Evolutionary conservation across 129 eudicot genomes (phyloP).

Genomic region (Erigeron canadensis): DNA sequence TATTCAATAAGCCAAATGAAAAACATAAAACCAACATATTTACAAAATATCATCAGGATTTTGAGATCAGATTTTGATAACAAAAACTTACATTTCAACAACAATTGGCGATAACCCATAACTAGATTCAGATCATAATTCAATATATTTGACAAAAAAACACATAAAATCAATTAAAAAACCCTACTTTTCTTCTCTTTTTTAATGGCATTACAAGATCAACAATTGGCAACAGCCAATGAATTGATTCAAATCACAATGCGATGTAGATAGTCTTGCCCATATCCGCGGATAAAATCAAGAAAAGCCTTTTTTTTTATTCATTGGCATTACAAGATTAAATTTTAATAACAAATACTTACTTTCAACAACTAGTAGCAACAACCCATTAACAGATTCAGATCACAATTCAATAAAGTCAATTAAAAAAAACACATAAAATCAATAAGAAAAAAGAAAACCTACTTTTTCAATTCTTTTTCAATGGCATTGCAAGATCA

Average conservation of each 20-base stretch:
- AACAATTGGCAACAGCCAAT: not conserved
- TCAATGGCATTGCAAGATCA: slow-evolving; percentile 2
- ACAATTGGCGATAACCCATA: slow-evolving; percentile 6
- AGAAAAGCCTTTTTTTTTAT: not conserved
- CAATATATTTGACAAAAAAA: not conserved
- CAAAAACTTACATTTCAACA: too few relatives aligned
- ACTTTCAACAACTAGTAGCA: not conserved
- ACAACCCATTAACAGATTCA: not conserved
- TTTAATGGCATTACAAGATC: not conserved
- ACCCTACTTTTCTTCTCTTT: too few relatives aligned
- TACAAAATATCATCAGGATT: too few relatives aligned
- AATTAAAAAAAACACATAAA: not conserved
- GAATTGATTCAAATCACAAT: not conserved
- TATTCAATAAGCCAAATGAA: not conserved
- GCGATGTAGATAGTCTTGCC: not conserved
- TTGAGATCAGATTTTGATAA: too few relatives aligned
- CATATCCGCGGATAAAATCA: not conserved
- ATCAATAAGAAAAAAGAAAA: not conserved
- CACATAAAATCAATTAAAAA: not conserved
- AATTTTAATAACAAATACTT: not conserved
- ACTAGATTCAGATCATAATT: not conserved
- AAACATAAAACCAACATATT: too few relatives aligned
- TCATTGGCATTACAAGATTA: slow-evolving; percentile 4
- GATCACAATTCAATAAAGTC: not conserved
- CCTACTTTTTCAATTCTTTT: not conserved